These are phyloP conservation scores for Simmondsia chinensis DNA, from an alignment of 148 eudicot species.

Conservation along the genomic window DNA sequence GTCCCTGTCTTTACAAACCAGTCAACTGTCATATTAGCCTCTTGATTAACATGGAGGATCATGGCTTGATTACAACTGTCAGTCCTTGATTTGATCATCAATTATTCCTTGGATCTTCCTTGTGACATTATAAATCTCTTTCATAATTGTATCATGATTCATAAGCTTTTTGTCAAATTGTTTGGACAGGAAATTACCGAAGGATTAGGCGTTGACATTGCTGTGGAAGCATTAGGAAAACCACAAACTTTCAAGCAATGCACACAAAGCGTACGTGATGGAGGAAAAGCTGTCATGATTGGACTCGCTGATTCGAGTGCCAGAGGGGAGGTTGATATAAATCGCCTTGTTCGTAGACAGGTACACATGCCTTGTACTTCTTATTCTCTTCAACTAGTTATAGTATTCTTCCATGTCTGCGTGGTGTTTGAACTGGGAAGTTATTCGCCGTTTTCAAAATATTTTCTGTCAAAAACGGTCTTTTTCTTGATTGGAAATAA, in stretches of 20 bases:
- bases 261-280: constrained; percentile 92
- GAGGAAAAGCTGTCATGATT: constrained; percentile 99
- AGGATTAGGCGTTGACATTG: constrained; percentile 89
- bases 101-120: too few relatives aligned
- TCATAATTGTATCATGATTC: too few relatives aligned
- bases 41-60: too few relatives aligned
- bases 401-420: background rate
- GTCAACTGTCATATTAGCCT: too few relatives aligned
- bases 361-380: constrained; percentile 20
- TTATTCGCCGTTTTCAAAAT: too few relatives aligned
- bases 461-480: too few relatives aligned
- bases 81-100: too few relatives aligned
- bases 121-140: too few relatives aligned
- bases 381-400: background rate
- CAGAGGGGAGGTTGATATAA: constrained; percentile 95
- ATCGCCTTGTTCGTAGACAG: constrained; percentile 98
- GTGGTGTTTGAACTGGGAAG: constrained; percentile 1
- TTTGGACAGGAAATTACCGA: constrained; percentile 77
- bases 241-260: constrained; percentile 79
- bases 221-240: constrained; percentile 91
- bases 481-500: too few relatives aligned
- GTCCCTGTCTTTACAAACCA: too few relatives aligned
- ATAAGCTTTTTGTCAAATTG: background rate
- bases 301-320: constrained; percentile 70
- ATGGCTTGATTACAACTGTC: too few relatives aligned